Conservation (phyloP, 768 basidiomycete genomes). For the Epithele typhae region DNA sequence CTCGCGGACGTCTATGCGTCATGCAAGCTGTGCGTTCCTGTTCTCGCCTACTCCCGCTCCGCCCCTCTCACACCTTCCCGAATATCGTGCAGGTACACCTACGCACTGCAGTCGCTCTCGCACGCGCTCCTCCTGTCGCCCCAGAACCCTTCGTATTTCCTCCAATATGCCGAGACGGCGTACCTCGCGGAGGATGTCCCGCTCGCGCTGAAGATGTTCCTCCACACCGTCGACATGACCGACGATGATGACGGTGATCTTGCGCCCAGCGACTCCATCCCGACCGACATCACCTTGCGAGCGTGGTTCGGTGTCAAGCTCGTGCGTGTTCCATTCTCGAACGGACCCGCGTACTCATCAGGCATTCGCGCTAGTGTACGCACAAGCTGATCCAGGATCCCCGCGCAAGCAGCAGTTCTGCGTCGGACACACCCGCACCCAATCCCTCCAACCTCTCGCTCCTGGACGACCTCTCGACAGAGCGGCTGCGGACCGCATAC, state of each 20-base stretch:
- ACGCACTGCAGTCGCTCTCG: conserved; percentile 69
- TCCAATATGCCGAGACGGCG: conserved; percentile 87
- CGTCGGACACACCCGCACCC: conserved; percentile 56
- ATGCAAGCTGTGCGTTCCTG: conserved; percentile 62
- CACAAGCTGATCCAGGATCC: conserved; percentile 46
- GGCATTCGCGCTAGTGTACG: conserved; percentile 44
- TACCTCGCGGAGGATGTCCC: conserved; percentile 75
- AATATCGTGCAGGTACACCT: conserved; percentile 51
- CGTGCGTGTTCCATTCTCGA: conserved; percentile 49
- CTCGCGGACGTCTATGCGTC: conserved; percentile 76
- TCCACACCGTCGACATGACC: conserved; percentile 76
- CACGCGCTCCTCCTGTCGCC: conserved; percentile 81
- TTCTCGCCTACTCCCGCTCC: neutral
- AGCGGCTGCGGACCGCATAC: conserved; percentile 62
- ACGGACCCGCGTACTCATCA: neutral
- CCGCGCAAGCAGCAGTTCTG: conserved; percentile 37
- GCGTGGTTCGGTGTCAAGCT: conserved; percentile 86
- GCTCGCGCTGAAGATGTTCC: conserved; percentile 74
- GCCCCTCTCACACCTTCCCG: neutral
- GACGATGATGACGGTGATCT: conserved; percentile 53
- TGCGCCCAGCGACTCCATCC: conserved; percentile 44
- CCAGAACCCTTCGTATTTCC: conserved; percentile 79
- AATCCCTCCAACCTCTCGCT: conserved; percentile 42
- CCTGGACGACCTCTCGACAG: conserved; percentile 71
- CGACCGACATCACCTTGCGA: conserved; percentile 51